phyloP scores from a whole-genome alignment of 371 early-diverging fungal species.

The Scutellospora calospora region DNA sequence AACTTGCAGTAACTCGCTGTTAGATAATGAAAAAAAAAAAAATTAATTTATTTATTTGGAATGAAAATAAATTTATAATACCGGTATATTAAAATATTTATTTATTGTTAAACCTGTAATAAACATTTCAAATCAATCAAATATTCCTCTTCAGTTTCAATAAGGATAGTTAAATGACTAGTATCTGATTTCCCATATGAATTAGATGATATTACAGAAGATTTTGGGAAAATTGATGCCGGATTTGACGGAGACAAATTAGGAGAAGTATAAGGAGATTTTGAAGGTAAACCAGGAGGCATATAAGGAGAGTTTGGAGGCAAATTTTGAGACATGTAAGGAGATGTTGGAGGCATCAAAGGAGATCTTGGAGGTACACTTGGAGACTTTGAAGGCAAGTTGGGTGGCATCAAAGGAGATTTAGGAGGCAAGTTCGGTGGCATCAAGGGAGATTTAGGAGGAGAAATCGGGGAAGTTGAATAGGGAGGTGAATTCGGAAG shows the following conservation, averaged over 20 bases:
- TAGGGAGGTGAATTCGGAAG: not conserved
- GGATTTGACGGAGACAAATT: not conserved
- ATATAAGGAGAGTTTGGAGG: not conserved
- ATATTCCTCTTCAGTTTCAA: conserved; percentile 59
- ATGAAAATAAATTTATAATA: not conserved
- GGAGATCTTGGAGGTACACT: not conserved
- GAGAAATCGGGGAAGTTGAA: not conserved
- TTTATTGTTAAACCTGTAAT: conserved; percentile 51
- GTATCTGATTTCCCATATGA: conserved; percentile 33
- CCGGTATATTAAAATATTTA: not conserved
- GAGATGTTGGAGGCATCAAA: not conserved
- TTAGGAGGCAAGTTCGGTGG: not conserved
- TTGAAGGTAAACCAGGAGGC: not conserved
- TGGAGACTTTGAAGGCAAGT: not conserved
- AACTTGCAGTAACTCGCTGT: conserved; percentile 61
- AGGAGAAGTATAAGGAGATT: not conserved
- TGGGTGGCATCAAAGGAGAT: not conserved
- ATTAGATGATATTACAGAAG: not conserved
- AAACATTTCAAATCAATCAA: conserved; percentile 58
- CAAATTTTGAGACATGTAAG: not conserved
- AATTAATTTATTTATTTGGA: not conserved
- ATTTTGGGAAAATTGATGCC: not conserved
- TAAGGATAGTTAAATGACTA: conserved; percentile 57
- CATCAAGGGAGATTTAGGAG: not conserved
- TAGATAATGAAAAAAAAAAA: not conserved